Evolutionary conservation across 108 stramenopile species (phyloP).

Genomic region (Cyclotella atomus): DNA sequence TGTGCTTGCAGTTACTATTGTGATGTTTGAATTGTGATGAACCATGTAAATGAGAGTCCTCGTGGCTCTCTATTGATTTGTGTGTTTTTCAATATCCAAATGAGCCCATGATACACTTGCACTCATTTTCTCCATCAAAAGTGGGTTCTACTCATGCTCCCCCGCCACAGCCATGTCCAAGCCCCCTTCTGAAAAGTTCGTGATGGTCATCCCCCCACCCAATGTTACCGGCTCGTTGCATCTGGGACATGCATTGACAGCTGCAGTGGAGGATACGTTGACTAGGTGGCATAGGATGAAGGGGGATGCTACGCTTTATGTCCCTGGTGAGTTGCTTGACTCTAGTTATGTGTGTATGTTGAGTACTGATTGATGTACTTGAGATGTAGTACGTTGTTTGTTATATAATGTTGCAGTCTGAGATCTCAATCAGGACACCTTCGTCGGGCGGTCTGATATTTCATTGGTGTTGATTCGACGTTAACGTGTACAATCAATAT

Average conservation of each 20-base stretch:
- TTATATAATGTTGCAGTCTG: too few species aligned
- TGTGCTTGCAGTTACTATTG: too few species aligned
- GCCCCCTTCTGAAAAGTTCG: constrained; percentile 89
- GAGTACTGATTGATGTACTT: not conserved
- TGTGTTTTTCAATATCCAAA: not conserved
- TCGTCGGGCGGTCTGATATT: constrained; percentile 53
- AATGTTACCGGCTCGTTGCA: constrained; percentile 98
- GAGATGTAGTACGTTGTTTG: not conserved
- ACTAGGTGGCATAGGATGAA: constrained; percentile 99
- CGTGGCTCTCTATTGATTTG: too few species aligned
- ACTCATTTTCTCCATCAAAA: not conserved
- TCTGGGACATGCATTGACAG: constrained; percentile 98
- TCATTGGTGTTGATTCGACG: constrained; percentile 55
- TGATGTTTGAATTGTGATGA: too few species aligned
- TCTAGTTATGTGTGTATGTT: too few species aligned
- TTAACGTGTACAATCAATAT: constrained; percentile 51
- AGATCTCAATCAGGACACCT: constrained; percentile 46
- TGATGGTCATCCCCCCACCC: constrained; percentile 99
- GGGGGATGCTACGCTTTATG: constrained; percentile 97
- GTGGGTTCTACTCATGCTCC: constrained; percentile 92
- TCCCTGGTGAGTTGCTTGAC: constrained; percentile 90
- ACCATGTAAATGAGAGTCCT: too few species aligned
- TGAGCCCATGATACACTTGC: not conserved
- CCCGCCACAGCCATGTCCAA: constrained; percentile 65
- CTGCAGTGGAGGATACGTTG: constrained; percentile 97